phyloP scores from a whole-genome alignment of 2,329 filamentous ascomycete species.

The Xylaria sp. region DNA sequence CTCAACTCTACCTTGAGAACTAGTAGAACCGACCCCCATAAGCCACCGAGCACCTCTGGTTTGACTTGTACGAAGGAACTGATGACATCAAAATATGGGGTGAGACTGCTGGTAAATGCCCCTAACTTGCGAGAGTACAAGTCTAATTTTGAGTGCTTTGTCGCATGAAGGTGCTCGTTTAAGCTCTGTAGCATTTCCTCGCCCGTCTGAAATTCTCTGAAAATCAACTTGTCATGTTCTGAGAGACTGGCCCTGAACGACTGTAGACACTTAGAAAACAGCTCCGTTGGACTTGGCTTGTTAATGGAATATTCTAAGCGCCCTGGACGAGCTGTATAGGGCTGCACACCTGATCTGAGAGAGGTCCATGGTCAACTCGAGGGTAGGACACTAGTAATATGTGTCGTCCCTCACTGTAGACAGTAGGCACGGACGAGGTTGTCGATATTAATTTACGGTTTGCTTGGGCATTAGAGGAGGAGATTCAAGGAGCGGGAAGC shows the following conservation, averaged over 20 bases:
- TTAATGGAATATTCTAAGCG: neutral
- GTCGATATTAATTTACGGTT: neutral
- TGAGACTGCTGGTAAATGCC: neutral
- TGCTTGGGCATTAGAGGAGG: neutral
- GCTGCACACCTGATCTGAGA: neutral
- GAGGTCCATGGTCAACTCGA: neutral
- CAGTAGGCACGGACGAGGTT: neutral
- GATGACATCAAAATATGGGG: neutral
- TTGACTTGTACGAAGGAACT: neutral
- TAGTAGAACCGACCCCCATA: neutral
- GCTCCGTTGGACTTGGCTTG: neutral
- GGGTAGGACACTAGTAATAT: neutral
- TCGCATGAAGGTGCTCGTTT: neutral
- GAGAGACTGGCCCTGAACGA: neutral
- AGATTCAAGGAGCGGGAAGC: no score
- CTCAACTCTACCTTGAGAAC: neutral
- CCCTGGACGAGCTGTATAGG: neutral
- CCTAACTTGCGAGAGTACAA: neutral
- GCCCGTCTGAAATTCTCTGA: neutral
- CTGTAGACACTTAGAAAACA: constrained; percentile 3
- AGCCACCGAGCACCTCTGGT: neutral
- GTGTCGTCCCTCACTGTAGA: neutral
- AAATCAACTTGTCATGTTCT: neutral
- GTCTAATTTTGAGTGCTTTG: neutral
- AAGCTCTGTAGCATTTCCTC: neutral